phyloP scores from a whole-genome alignment of 306 rosid genomes.

The Carpinus viminea region DNA sequence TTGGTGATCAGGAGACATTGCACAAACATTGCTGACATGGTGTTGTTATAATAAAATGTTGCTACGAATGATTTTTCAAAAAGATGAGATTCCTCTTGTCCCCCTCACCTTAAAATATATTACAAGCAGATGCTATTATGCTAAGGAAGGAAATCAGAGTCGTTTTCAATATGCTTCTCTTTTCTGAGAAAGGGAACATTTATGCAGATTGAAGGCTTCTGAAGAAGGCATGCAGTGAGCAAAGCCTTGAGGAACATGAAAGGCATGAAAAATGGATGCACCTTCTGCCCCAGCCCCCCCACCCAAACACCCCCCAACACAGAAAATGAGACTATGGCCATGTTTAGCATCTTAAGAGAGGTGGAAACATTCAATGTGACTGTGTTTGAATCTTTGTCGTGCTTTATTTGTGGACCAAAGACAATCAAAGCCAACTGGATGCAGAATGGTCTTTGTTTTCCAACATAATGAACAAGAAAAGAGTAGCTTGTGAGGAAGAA shows the following conservation, averaged over 20 bases:
- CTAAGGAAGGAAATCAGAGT: background rate
- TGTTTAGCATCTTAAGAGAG: constrained; percentile 36
- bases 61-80: background rate
- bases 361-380: constrained; percentile 27
- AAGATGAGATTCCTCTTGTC: background rate
- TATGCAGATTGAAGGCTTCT: constrained; percentile 27
- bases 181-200: background rate
- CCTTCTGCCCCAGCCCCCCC: no score
- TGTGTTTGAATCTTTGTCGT: constrained; percentile 35
- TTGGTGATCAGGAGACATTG: background rate
- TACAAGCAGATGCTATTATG: background rate
- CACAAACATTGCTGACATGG: background rate
- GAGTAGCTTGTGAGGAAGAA: constrained; percentile 23
- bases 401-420: constrained; percentile 32
- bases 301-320: constrained; percentile 10
- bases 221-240: constrained; percentile 21
- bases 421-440: constrained; percentile 23
- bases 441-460: constrained; percentile 36
- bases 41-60: background rate
- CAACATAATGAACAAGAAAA: constrained; percentile 31
- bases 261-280: constrained; percentile 25
- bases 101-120: background rate
- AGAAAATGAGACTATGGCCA: constrained; percentile 21
- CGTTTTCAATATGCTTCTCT: background rate
- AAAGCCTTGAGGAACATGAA: constrained; percentile 37